Percentiles rank a stretch among this genome's conserved stretches.
phyloP scores from a whole-genome alignment of 495 filamentous ascomycete species.

The Mycothermus thermophilus region DNA sequence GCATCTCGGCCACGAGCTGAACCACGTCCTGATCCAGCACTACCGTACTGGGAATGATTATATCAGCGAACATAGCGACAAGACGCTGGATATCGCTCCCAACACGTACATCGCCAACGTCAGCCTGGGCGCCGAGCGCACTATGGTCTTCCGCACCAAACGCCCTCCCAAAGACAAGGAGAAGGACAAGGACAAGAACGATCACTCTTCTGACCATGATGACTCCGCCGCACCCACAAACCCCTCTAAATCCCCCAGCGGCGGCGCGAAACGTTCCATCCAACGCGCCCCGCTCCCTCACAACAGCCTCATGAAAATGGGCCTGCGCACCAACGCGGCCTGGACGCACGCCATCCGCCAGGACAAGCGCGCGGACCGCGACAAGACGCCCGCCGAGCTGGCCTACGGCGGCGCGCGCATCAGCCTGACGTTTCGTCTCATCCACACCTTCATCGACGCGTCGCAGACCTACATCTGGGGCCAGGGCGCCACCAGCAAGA shows the following conservation, averaged over 20 bases:
- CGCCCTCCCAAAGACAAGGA: conserved; percentile 27
- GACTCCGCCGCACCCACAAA: background rate
- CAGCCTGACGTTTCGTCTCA: conserved; percentile 81
- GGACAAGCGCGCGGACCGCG: conserved; percentile 56
- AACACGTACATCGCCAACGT: conserved; percentile 81
- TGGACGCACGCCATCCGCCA: conserved; percentile 86
- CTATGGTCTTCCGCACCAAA: conserved; percentile 84
- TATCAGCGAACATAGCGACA: conserved; percentile 95
- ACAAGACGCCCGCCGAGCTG: conserved; percentile 56
- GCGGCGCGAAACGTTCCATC: conserved; percentile 15
- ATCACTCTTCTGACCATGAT: background rate
- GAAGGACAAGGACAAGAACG: background rate
- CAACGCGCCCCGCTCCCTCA: conserved; percentile 70
- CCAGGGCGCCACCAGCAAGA: conserved; percentile 69
- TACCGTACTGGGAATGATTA: conserved; percentile 86
- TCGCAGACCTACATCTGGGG: conserved; percentile 66
- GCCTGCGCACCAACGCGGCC: conserved; percentile 62
- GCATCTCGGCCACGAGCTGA: conserved; percentile 64
- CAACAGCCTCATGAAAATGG: conserved; percentile 75
- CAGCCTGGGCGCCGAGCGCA: conserved; percentile 79
- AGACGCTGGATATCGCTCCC: conserved; percentile 80
- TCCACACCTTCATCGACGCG: conserved; percentile 66
- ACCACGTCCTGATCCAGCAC: conserved; percentile 86
- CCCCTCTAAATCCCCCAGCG: background rate
- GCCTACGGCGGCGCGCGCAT: conserved; percentile 67